These are phyloP conservation scores for Bremia lactucae DNA, from an alignment of 352 stramenopile genomes.

Conservation along the genomic window DNA sequence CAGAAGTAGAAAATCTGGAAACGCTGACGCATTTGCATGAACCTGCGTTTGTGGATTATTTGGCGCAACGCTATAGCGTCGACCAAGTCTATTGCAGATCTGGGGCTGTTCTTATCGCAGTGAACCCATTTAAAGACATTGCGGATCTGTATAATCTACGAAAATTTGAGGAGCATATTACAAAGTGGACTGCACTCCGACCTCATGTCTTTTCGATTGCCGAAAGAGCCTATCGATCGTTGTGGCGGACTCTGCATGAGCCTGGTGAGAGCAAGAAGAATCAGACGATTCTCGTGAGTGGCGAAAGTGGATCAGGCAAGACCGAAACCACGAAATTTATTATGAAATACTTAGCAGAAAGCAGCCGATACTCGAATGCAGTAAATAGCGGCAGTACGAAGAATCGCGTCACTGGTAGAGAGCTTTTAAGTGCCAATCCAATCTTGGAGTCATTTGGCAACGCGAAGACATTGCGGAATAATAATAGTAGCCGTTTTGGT, in stretches of 20 bases:
- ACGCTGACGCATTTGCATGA: constrained; percentile 71
- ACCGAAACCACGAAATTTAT: constrained; percentile 93
- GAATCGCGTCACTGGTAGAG: constrained; percentile 32
- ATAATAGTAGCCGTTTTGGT: constrained; percentile 80
- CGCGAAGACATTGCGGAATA: constrained; percentile 60
- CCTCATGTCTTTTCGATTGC: constrained; percentile 80
- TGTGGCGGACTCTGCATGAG: constrained; percentile 29
- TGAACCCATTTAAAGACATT: constrained; percentile 78
- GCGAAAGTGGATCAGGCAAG: constrained; percentile 92
- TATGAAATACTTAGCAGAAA: constrained; percentile 54
- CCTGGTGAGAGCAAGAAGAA: constrained; percentile 48
- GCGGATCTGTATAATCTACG: constrained; percentile 47
- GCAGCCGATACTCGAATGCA: constrained; percentile 3
- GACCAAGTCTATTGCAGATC: constrained; percentile 74
- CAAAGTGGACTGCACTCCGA: constrained; percentile 22
- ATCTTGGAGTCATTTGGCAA: constrained; percentile 84
- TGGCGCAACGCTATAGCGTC: constrained; percentile 56
- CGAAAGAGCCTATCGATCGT: constrained; percentile 53
- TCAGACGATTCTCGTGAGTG: constrained; percentile 94
- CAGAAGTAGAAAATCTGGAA: constrained; percentile 58
- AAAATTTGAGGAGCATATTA: constrained; percentile 26
- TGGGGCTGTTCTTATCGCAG: constrained; percentile 57
- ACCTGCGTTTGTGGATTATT: constrained; percentile 67
- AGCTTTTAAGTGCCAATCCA: constrained; percentile 74
- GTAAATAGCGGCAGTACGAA: constrained; percentile 9